Evolutionary conservation across 305 asterid species (phyloP).

Genomic region (Solanum hybrid): DNA sequence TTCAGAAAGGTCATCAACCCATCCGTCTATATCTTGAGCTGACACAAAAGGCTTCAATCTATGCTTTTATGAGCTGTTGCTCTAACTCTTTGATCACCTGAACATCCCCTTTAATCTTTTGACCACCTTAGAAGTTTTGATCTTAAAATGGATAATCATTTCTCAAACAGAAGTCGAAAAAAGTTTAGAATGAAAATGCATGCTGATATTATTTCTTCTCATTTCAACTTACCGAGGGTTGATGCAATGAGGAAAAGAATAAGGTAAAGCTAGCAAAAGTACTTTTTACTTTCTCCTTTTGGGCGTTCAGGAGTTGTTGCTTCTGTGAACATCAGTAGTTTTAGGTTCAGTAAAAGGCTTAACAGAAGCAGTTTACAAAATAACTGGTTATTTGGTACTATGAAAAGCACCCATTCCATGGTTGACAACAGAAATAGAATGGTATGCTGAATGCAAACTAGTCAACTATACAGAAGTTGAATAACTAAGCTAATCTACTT

Average conservation of each 20-base stretch:
- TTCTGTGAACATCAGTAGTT: not conserved
- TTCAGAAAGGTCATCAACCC: not conserved
- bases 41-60: not conserved
- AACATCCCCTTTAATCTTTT: not conserved
- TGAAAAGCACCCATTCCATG: not conserved
- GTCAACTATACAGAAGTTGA: not conserved
- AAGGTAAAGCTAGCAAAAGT: not conserved
- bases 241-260: not conserved
- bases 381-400: not conserved
- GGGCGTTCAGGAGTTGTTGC: not conserved
- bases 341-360: not conserved
- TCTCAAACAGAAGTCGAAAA: not conserved
- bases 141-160: not conserved
- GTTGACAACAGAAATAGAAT: not conserved
- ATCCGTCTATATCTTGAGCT: not conserved
- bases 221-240: not conserved
- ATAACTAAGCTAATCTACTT: not conserved
- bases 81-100: not conserved
- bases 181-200: not conserved
- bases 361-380: not conserved
- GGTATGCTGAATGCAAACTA: not conserved
- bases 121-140: not conserved
- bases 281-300: not conserved
- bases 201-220: not conserved
- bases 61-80: not conserved